Base-by-base conservation (phyloP, 2,329 filamentous ascomycete genomes). In the Thermothelomyces thermophilus region DNA sequence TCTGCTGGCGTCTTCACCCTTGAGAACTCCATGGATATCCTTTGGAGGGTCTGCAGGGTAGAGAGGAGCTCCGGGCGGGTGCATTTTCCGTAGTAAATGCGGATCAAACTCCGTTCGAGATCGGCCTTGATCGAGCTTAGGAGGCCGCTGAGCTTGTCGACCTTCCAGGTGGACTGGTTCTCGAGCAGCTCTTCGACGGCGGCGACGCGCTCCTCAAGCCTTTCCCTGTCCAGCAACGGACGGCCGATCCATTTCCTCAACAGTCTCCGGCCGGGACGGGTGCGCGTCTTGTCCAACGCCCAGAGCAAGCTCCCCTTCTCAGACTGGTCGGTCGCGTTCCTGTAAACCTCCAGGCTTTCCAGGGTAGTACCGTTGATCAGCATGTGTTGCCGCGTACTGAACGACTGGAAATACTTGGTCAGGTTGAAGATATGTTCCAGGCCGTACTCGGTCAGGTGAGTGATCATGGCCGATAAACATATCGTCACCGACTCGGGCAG, bases 71-170 rank as follows among this genome's bases (percentile, higher is more conserved):
- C 93, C 0, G 90, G 86, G 0, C 93, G 83, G 1, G 87, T 86
- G 66, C 90, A 97, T 70, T 95, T 96, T 43, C 90, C 90, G 68
- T 98, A 98, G 72, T 97, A 98, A 52, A 98, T 95, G 39, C 93
- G 82, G 61, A 97, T 90, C 40, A 98, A 73, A 54, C 87, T 93
- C 59, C 93, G 90, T 68, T 98, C 93, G 5, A 98, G 79, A 63
- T 98, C 93, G 5, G 79, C 82, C 63, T 78, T 88, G 54, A 85
- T 83, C 52, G 77, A 84, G 22, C 75, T 73, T 1, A 98, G 75
- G 9, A 97, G 70, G 17, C 73, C 76, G 56, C 83, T 85, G 2
- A 97, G 68, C 55, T 86, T 84, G 59, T 94, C 87, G 3, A 90
- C 82, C 16, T 79, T 75, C 8, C 75, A 68, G 0, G 81, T 83